phyloP scores from a whole-genome alignment of 192 early-diverging fungal genomes.

The Entomortierella lignicola region DNA sequence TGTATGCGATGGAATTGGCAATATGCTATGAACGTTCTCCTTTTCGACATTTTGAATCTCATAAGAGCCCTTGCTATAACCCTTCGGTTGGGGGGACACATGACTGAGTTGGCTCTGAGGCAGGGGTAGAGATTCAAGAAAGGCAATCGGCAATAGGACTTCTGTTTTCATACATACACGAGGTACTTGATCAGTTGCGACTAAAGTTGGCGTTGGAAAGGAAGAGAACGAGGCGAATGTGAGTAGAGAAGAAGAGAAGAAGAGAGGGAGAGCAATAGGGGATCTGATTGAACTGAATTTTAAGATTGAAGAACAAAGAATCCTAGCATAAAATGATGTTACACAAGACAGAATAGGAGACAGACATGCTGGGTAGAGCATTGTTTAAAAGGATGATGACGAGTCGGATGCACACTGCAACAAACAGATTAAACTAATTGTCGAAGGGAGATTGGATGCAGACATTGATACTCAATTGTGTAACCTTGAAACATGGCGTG shows the following conservation, averaged over 20 bases:
- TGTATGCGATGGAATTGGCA: neutral
- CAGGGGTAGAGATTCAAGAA: conserved; percentile 9
- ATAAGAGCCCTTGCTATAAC: neutral
- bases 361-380: neutral
- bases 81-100: neutral
- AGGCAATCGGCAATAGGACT: neutral
- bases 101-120: neutral
- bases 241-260: neutral
- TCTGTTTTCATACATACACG: neutral
- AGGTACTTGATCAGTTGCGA: neutral
- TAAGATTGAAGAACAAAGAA: neutral
- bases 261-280: neutral
- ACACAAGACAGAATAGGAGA: neutral
- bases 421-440: too few relatives aligned
- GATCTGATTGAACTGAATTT: neutral
- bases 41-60: conserved; percentile 1
- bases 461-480: neutral
- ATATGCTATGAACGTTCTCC: neutral
- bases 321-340: neutral
- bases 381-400: neutral
- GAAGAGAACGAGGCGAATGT: neutral
- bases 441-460: neutral
- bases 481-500: neutral
- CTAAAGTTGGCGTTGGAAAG: neutral
- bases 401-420: neutral